These are phyloP conservation scores for Mucor velutinosus DNA, from an alignment of 371 early-diverging fungal species.

Conservation along the genomic window DNA sequence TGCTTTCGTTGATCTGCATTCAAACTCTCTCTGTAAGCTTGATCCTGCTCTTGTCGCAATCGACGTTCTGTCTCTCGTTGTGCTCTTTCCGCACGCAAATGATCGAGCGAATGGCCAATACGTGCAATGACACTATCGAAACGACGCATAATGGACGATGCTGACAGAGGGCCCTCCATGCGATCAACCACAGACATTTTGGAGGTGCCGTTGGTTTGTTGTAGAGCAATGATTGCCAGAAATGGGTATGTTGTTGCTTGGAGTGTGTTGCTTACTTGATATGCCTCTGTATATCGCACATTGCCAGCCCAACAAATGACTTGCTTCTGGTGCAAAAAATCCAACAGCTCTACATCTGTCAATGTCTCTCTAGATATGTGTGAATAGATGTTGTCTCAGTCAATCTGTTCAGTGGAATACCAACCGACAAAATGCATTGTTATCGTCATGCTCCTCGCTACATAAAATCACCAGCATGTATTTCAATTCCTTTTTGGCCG, in stretches of 20 bases:
- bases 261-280: constrained; percentile 69
- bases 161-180: constrained; percentile 57
- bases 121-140: constrained; percentile 54
- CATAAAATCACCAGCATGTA: constrained; percentile 75
- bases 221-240: constrained; percentile 70
- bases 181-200: constrained; percentile 68
- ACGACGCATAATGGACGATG: constrained; percentile 53
- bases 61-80: constrained; percentile 69
- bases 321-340: constrained; percentile 64
- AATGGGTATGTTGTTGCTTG: constrained; percentile 82
- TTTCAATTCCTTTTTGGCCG: constrained; percentile 72
- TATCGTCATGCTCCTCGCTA: constrained; percentile 82
- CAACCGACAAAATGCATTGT: constrained; percentile 66
- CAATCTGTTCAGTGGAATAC: no score
- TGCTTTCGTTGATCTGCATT: constrained; percentile 76
- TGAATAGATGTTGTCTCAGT: no score
- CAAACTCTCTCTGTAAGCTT: constrained; percentile 80
- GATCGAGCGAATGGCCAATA: constrained; percentile 54
- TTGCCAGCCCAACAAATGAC: constrained; percentile 82
- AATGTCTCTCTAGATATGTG: constrained; percentile 52
- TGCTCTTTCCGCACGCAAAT: constrained; percentile 60
- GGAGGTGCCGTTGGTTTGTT: constrained; percentile 24
- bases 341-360: constrained; percentile 56
- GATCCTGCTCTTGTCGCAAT: constrained; percentile 83
- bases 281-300: constrained; percentile 72